Evolutionary conservation across 768 basidiomycete species (phyloP), one percentile per base, ranked within the genome.

Genomic region (Suillus weaverae): DNA sequence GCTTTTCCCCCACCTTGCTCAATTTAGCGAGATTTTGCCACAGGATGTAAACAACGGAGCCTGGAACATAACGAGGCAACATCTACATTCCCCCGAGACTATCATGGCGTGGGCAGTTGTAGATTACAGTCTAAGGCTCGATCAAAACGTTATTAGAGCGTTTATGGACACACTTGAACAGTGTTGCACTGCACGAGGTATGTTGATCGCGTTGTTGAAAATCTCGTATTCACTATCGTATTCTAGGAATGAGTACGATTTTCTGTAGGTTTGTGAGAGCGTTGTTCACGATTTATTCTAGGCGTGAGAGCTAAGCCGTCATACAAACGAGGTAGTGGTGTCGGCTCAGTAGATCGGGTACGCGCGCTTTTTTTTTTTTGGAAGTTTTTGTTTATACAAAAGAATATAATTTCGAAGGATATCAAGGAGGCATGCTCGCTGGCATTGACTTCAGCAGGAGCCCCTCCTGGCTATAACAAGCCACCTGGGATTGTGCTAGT

Each of bases 401-500:
- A 77, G 72, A 69, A 67, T 61, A 64, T 69, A 20, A 38, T 59
- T 14, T 11, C 6, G 3, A 64, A 68, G 18, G 67, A 68, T 43
- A 66, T 61, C 14, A 66, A 48, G 44, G 54, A 66, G 33, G 73
- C 72, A 59, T 59, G 57, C 30, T 11, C 33, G 46, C 66, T 22
- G 48, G 56, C 20, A 36, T 43, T 32, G 26, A 26, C 3, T 22
- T 38, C 20, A 8, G 41, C 1, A 64, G 18, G 39, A 13, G 57
- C 57, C 10, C 57, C 57, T 59, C 57, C 38, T 41, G 39, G 26
- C 20, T 59, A 59, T 13, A 41, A 41, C 26, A 59, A 59, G 20
- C 57, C 56, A 33, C 64, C 71, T 33, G 71, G 73, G 50, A 53
- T 88, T 14, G 70, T 90, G 1, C 57, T 90, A 5, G 82, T 83